These are phyloP conservation scores for Punctularia strigosozonata DNA, from an alignment of 768 basidiomycete species.

Conservation along the genomic window DNA sequence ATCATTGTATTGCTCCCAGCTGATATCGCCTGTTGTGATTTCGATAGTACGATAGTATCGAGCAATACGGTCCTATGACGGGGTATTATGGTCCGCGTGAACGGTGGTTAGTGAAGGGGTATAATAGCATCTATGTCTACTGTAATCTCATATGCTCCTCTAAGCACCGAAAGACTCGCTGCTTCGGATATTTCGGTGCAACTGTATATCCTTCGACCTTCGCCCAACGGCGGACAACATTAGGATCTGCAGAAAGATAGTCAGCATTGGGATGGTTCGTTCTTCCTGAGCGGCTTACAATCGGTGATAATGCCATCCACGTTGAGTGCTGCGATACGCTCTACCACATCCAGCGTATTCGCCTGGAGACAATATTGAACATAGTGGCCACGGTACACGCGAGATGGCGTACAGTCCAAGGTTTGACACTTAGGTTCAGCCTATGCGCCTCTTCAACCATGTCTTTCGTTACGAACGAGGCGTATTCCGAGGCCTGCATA, in stretches of 20 bases:
- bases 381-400: background rate
- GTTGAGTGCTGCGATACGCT: constrained; percentile 46
- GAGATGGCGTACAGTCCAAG: constrained; percentile 52
- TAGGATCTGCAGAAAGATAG: constrained; percentile 41
- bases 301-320: constrained; percentile 77
- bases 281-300: constrained; percentile 21
- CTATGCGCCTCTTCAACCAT: constrained; percentile 62
- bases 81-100: too few relatives aligned
- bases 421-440: constrained; percentile 51
- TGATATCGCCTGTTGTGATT: too few relatives aligned
- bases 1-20: too few relatives aligned
- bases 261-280: constrained; percentile 25
- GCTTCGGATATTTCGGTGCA: constrained; percentile 46
- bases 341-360: constrained; percentile 46
- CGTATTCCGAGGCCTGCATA: constrained; percentile 30
- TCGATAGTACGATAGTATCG: too few relatives aligned
- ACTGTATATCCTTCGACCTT: constrained; percentile 40
- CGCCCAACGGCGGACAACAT: constrained; percentile 41
- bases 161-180: constrained; percentile 51
- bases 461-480: constrained; percentile 48
- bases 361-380: constrained; percentile 26
- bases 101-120: constrained; percentile 1
- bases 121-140: constrained; percentile 6
- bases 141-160: constrained; percentile 31
- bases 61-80: too few relatives aligned